A percentile compares a stretch with the other conserved stretches of the same genome.
phyloP scores from a whole-genome alignment of 352 stramenopile genomes.

The Phytopythium aichiense region DNA sequence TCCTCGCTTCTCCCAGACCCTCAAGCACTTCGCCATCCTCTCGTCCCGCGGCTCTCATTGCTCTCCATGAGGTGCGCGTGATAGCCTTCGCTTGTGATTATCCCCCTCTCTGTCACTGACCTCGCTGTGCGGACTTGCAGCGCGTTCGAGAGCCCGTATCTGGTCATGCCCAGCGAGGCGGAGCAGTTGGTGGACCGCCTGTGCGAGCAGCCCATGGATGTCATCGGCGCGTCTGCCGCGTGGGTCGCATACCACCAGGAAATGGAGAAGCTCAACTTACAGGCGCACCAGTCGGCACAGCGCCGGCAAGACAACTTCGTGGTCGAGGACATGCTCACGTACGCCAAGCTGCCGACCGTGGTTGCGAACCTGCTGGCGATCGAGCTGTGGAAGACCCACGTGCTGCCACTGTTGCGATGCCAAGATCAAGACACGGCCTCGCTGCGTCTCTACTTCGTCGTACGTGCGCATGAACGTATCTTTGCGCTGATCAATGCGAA shows the following conservation, averaged over 20 bases:
- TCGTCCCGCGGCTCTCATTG: background rate
- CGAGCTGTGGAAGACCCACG: constrained; percentile 88
- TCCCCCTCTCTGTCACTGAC: background rate
- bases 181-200: constrained; percentile 85
- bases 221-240: constrained; percentile 45
- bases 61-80: background rate
- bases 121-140: background rate
- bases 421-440: constrained; percentile 52
- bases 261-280: constrained; percentile 93
- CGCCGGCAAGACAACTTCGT: constrained; percentile 92
- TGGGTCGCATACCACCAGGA: constrained; percentile 89
- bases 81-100: background rate
- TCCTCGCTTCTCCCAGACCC: background rate
- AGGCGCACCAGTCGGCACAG: constrained; percentile 90
- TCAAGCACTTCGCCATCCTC: background rate
- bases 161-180: constrained; percentile 76
- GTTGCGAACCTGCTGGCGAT: constrained; percentile 86
- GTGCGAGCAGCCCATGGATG: constrained; percentile 44
- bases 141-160: constrained; percentile 31
- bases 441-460: constrained; percentile 90
- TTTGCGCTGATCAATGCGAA: background rate
- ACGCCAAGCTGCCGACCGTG: constrained; percentile 87
- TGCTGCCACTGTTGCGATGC: constrained; percentile 59
- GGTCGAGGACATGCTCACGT: constrained; percentile 90
- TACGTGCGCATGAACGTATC: constrained; percentile 14